Base-by-base conservation (phyloP, 2,329 filamentous ascomycete species). In the Clarireedia hainanense region DNA sequence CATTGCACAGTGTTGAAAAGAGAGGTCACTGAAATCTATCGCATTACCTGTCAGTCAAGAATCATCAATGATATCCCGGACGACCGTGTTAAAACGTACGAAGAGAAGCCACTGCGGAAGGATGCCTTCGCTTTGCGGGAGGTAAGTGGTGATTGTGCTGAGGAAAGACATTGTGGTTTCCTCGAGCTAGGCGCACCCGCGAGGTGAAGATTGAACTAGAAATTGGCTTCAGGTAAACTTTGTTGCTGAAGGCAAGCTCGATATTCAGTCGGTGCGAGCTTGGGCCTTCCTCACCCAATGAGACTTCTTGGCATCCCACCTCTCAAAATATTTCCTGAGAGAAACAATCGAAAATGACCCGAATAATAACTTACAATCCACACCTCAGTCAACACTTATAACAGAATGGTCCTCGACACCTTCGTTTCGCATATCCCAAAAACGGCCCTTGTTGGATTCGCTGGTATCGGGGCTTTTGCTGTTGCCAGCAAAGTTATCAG, bases 1-100 rank as follows among this genome's bases (percentile, higher is more conserved):
- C 88, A 84, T 76, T 96, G 91, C 47, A 95, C 70, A 37, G 84
- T 87, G 77, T 99, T 99, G 66, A 83, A 86, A 57, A 94, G 78
- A 30, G 92, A 90, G 56, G 95, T 80, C 56, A 91, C 68, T 56
- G 90, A 90, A 68, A 95, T 80, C 92, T 96, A 34, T 4, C 30
- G 30, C 10, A 34, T 34, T 34, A 12, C 10, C 3, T 12, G 30
- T 34, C 4, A 34, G 10, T 34, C 4, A 34, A 4, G 14, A 34
- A 9, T 30, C 27, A 34, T 12, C 30, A 12, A 12, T 34, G 10
- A 9, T 12, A 9, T 34, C 9, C 10, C 30, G 20, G n/a, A 10
- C 20, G 26, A 15, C 47, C 50, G 9, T 51, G 23, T 20, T 52
- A 49, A 20, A 52, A 23, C 75, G 48, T 74, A 86, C 83, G 61